phyloP scores from a whole-genome alignment of 129 eudicot genomes.

The Chrysanthemum lavandulifolium region DNA sequence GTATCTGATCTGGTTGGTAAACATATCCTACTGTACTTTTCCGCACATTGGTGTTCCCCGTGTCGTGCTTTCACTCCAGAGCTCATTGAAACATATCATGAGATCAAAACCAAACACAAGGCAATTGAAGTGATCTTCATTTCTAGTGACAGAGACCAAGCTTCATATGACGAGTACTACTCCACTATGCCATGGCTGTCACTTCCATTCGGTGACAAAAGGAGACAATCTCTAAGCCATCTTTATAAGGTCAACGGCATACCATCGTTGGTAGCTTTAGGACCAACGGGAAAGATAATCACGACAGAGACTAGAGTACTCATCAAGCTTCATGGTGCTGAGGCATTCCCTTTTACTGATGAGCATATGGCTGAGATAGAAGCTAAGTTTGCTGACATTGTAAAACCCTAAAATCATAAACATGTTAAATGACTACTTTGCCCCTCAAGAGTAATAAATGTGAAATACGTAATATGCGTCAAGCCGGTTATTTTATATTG shows the following conservation, averaged over 20 bases:
- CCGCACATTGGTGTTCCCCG: no score
- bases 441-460: no score
- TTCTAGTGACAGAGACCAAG: constrained; percentile 68
- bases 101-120: constrained; percentile 47
- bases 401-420: no score
- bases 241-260: constrained; percentile 61
- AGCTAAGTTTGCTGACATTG: constrained; percentile 38
- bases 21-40: constrained; percentile 45
- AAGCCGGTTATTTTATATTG: no score
- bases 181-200: constrained; percentile 85
- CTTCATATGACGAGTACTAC: constrained; percentile 62
- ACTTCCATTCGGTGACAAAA: constrained; percentile 63
- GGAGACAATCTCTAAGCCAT: constrained; percentile 47
- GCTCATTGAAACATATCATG: constrained; percentile 60
- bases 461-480: no score
- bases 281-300: constrained; percentile 63
- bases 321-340: constrained; percentile 57
- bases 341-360: constrained; percentile 72
- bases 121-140: constrained; percentile 66
- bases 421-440: no score
- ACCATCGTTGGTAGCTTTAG: constrained; percentile 60
- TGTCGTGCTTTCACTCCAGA: constrained; percentile 71
- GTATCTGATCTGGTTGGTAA: constrained; percentile 74
- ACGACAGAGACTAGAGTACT: constrained; percentile 63
- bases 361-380: constrained; percentile 66